Evolutionary conservation across 2,329 filamentous ascomycete genomes (phyloP).

Genomic region (Acarospora socialis): DNA sequence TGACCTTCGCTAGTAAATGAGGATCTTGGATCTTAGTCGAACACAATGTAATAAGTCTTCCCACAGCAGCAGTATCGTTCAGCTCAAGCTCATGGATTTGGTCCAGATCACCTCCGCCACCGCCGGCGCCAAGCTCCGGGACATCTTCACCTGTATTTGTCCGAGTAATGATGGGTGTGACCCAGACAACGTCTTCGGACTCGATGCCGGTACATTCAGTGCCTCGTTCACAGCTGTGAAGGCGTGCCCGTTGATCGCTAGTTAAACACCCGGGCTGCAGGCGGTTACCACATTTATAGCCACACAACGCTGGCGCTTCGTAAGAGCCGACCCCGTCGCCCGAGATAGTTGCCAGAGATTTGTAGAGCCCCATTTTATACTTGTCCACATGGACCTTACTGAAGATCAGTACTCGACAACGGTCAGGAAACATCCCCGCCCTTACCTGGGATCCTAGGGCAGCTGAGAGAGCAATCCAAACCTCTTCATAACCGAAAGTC

Average conservation of each 20-base stretch:
- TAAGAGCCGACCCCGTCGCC: slow-evolving; percentile 29
- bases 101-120: slow-evolving; percentile 61
- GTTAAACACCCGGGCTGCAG: slow-evolving; percentile 60
- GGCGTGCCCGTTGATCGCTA: slow-evolving; percentile 41
- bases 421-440: not conserved
- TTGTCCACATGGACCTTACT: slow-evolving; percentile 61
- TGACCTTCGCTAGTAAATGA: slow-evolving; percentile 17
- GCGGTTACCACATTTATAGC: slow-evolving; percentile 61
- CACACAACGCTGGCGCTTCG: slow-evolving; percentile 55
- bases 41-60: slow-evolving; percentile 41
- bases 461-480: slow-evolving; percentile 69
- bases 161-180: slow-evolving; percentile 63
- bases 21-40: slow-evolving; percentile 23
- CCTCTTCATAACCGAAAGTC: slow-evolving; percentile 89
- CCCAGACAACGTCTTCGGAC: slow-evolving; percentile 48
- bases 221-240: slow-evolving; percentile 79
- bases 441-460: slow-evolving; percentile 49
- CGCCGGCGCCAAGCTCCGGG: slow-evolving; percentile 61
- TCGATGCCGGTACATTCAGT: slow-evolving; percentile 29
- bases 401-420: slow-evolving; percentile 2
- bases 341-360: slow-evolving; percentile 38
- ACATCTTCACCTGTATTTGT: slow-evolving; percentile 46
- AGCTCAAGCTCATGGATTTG: slow-evolving; percentile 52
- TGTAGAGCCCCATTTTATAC: slow-evolving; percentile 65
- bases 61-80: slow-evolving; percentile 32